These are phyloP conservation scores for Solanum pimpinellifolium DNA, from an alignment of 257 asterid genomes.

Conservation along the genomic window DNA sequence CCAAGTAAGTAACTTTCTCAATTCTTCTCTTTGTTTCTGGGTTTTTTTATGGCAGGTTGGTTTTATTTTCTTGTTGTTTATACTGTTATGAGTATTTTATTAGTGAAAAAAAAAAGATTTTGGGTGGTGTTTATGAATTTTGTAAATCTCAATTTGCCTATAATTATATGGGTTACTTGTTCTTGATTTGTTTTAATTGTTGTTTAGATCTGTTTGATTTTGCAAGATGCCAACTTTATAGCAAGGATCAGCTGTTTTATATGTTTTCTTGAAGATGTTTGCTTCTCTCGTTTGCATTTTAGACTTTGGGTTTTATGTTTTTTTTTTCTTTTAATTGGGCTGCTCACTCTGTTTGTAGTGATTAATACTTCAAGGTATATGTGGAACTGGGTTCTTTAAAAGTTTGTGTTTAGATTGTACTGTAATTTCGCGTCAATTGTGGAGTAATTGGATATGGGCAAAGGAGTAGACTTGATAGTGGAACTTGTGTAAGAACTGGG, in stretches of 20 bases:
- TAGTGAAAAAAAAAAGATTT: not conserved
- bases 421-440: not conserved
- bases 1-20: not conserved
- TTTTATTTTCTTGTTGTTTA: not conserved
- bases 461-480: not conserved
- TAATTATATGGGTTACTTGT: not conserved
- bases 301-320: not conserved
- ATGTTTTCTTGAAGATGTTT: not conserved
- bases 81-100: not conserved
- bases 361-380: not conserved
- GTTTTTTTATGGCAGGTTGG: not conserved
- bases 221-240: not conserved
- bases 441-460: not conserved
- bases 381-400: not conserved
- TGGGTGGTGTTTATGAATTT: not conserved
- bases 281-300: not conserved
- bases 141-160: not conserved
- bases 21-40: not conserved
- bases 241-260: not conserved
- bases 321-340: not conserved
- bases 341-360: not conserved
- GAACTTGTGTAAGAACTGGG: not conserved
- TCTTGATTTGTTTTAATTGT: not conserved
- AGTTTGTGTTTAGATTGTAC: not conserved
- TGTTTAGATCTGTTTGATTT: not conserved